Conservation (phyloP, 169 alveolate species). For the Cryptosporidium tyzzeri region DNA sequence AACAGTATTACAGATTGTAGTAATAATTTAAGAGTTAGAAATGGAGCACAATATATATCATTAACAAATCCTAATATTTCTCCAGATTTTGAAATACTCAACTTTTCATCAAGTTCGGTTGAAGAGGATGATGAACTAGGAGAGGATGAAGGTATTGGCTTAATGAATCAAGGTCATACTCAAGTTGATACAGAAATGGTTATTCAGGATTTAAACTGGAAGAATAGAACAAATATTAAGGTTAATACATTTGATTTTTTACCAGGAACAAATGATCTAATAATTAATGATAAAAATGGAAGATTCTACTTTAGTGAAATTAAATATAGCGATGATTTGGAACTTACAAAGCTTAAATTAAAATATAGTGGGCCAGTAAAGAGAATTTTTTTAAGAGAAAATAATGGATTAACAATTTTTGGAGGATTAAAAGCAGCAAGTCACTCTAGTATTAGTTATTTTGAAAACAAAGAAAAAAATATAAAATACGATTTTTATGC, state of each 20-base stretch:
- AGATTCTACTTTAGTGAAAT: constrained; percentile 10
- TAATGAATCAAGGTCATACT: neutral
- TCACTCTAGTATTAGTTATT: neutral
- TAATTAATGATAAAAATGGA: constrained; percentile 10
- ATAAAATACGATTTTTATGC: neutral
- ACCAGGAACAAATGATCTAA: constrained; percentile 41
- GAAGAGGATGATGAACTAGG: neutral
- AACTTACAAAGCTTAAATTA: neutral
- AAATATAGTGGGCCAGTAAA: constrained; percentile 2
- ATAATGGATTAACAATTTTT: neutral
- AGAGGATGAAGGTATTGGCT: neutral
- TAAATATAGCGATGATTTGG: constrained; percentile 8
- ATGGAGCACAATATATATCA: neutral
- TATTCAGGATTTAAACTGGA: neutral
- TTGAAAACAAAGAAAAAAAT: neutral
- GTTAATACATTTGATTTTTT: constrained; percentile 30
- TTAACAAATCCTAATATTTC: neutral
- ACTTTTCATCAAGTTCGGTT: constrained; percentile 13
- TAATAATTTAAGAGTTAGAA: neutral
- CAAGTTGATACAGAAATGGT: neutral
- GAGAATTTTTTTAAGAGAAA: neutral
- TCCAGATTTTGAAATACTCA: constrained; percentile 3
- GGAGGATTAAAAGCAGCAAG: neutral
- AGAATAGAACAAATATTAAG: neutral
- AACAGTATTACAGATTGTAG: neutral